These are phyloP conservation scores for Phytophthora brassicae DNA, from an alignment of 352 stramenopile genomes.

Conservation along the genomic window DNA sequence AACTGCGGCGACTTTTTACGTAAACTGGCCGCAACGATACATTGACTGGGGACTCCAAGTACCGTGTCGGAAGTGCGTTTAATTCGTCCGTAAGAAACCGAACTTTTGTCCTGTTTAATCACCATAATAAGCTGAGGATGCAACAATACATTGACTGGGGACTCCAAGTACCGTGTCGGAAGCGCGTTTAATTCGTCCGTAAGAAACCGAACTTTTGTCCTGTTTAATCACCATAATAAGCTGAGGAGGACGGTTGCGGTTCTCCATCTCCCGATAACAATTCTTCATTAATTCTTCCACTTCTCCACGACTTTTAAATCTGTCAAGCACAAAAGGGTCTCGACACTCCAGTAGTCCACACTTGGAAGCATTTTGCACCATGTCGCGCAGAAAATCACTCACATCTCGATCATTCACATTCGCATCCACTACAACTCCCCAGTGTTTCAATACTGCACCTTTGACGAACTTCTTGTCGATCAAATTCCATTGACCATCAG, in stretches of 20 bases:
- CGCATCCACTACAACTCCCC: constrained; percentile 53
- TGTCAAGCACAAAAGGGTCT: constrained; percentile 25
- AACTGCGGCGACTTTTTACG: constrained; percentile 36
- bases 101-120: constrained; percentile 43
- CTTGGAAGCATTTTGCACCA: constrained; percentile 35
- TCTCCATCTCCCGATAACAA: constrained; percentile 46
- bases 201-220: constrained; percentile 37
- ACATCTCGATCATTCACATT: constrained; percentile 33
- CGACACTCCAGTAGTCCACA: constrained; percentile 36
- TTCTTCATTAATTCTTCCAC: constrained; percentile 63
- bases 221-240: constrained; percentile 61
- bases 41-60: constrained; percentile 69
- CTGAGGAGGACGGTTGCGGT: constrained; percentile 29
- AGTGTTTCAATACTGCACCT: constrained; percentile 41
- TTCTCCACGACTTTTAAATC: constrained; percentile 5
- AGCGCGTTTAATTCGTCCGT: constrained; percentile 62
- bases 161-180: constrained; percentile 68
- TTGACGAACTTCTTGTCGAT: constrained; percentile 65
- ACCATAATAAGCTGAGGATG: constrained; percentile 59
- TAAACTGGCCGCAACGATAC: constrained; percentile 50
- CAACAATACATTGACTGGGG: constrained; percentile 69
- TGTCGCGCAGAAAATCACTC: constrained; percentile 36
- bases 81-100: constrained; percentile 47
- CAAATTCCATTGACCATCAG: constrained; percentile 71
- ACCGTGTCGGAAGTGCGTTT: constrained; percentile 69